These are phyloP conservation scores for Bacterosira constricta DNA, from an alignment of 108 stramenopile genomes.

Conservation along the genomic window DNA sequence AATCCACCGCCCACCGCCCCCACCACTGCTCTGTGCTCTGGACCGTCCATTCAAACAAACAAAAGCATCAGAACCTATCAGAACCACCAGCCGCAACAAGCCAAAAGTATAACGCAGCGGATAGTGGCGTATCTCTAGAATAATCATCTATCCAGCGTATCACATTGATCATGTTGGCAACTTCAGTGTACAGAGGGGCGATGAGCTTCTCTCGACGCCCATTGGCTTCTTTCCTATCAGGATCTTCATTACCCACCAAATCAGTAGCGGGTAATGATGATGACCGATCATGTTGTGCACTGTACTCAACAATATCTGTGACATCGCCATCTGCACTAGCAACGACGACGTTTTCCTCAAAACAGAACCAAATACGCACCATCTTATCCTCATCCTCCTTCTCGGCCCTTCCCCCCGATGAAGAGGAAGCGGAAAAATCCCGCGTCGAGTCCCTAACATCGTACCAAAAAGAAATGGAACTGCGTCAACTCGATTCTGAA, in stretches of 20 bases:
- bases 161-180: not conserved
- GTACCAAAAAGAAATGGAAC: slow-evolving; percentile 77
- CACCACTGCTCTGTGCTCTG: too few relatives aligned
- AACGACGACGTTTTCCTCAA: not conserved
- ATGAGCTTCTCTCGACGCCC: not conserved
- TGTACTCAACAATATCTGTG: not conserved
- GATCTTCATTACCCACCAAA: not conserved
- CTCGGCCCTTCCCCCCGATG: slow-evolving; percentile 79
- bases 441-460: slow-evolving; percentile 65
- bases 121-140: too few relatives aligned
- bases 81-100: too few relatives aligned
- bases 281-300: not conserved
- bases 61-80: too few relatives aligned
- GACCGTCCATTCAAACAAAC: too few relatives aligned
- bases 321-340: not conserved
- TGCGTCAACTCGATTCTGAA: slow-evolving; percentile 75
- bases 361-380: not conserved
- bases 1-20: too few relatives aligned
- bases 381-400: slow-evolving; percentile 52
- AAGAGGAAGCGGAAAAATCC: slow-evolving; percentile 76
- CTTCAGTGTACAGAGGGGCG: not conserved
- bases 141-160: too few relatives aligned
- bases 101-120: too few relatives aligned
- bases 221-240: not conserved
- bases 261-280: not conserved